Conservation (phyloP, 2,329 filamentous ascomycete species). For the Basipetospora chlamydospora region DNA sequence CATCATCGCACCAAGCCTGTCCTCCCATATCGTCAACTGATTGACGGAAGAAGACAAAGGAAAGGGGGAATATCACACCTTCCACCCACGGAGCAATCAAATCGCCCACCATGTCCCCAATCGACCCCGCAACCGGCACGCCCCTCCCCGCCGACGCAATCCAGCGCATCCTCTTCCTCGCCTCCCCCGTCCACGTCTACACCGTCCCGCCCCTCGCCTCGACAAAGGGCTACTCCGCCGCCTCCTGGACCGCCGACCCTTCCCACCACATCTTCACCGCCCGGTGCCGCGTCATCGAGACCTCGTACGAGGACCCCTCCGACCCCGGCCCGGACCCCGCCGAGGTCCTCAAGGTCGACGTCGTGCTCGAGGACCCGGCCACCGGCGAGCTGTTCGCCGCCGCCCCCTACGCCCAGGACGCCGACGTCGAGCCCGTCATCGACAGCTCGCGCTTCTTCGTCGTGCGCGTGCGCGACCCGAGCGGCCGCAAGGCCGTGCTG, state of each 20-base stretch:
- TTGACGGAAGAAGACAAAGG: not conserved
- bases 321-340: too few relatives aligned
- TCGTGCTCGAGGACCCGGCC: constrained; percentile 63
- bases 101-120: constrained; percentile 10
- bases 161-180: constrained; percentile 70
- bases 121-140: constrained; percentile 57
- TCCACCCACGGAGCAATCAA: constrained; percentile 35
- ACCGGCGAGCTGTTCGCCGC: constrained; percentile 70
- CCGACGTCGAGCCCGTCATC: constrained; percentile 59
- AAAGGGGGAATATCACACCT: too few relatives aligned
- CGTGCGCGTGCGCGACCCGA: constrained; percentile 60
- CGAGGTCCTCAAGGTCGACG: constrained; percentile 47
- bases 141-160: constrained; percentile 62
- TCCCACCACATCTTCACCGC: constrained; percentile 73
- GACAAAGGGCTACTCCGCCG: constrained; percentile 65
- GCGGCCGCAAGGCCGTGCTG: constrained; percentile 61
- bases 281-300: constrained; percentile 66
- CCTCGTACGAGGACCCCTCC: constrained; percentile 42
- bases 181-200: constrained; percentile 67
- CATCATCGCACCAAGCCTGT: too few relatives aligned
- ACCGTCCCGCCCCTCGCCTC: constrained; percentile 67
- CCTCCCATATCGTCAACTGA: too few relatives aligned
- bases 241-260: constrained; percentile 59
- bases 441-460: constrained; percentile 80
- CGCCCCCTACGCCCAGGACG: constrained; percentile 55